Conservation (phyloP, 2,329 filamentous ascomycete genomes). For the Dothideomycetes sp. region DNA sequence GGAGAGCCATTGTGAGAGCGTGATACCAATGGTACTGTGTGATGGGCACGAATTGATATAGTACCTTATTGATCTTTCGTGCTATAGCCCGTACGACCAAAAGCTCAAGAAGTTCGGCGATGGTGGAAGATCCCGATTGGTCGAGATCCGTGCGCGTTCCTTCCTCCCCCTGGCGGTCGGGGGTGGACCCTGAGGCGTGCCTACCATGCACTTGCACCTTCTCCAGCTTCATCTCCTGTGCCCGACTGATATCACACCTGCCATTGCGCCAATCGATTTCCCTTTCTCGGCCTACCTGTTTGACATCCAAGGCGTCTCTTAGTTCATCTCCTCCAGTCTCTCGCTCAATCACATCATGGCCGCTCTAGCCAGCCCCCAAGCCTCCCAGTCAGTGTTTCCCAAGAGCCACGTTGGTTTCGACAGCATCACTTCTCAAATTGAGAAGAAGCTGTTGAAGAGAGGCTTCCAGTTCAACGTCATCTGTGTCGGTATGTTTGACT, state of each 20-base stretch:
- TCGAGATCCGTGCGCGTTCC: neutral
- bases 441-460: slow-evolving; percentile 98
- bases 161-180: neutral
- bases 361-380: slow-evolving; percentile 47
- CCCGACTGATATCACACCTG: neutral
- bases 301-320: neutral
- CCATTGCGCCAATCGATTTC: too few relatives aligned
- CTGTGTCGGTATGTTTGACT: slow-evolving; percentile 73
- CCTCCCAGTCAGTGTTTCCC: slow-evolving; percentile 56
- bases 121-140: neutral
- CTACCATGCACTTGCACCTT: neutral
- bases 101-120: neutral
- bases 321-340: neutral
- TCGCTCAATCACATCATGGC: slow-evolving; percentile 41
- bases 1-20: slow-evolving; percentile 24
- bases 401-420: slow-evolving; percentile 99
- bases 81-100: neutral
- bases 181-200: neutral
- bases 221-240: slow-evolving; percentile 1
- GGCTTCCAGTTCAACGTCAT: slow-evolving; percentile 99
- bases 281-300: too few relatives aligned
- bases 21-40: neutral
- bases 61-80: neutral
- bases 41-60: neutral
- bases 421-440: slow-evolving; percentile 98